Base-by-base conservation (phyloP, 208 protist genomes). In the Herpetomonas tarakana region DNA sequence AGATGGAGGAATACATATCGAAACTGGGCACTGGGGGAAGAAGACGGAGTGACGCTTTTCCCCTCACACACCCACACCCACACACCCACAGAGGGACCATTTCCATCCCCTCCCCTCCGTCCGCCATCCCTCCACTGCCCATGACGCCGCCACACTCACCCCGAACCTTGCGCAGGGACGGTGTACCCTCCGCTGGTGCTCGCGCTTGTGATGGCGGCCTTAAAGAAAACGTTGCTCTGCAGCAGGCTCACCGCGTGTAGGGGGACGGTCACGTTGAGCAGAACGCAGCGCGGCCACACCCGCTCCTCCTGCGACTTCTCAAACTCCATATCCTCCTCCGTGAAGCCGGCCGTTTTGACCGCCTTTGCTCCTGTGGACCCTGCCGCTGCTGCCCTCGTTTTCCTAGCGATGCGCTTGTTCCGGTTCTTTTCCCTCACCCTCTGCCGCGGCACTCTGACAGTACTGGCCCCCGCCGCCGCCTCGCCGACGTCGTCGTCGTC, bases 171-270 rank as follows among this genome's bases (percentile, higher is more conserved):
- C n/a, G n/a, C n/a, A n/a, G n/a, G n/a, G n/a, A n/a, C n/a, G 30
- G 14, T 26, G 3, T 63, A 49, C 6, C 28, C 58, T 9, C 58
- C 58, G 1, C 46, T 49, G 29, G 49, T 55, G 7, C 46, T 31
- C 46, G 56, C 55, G 28, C 16, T 12, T 27, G 19, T 45, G 27
- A 68, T 39, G 47, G 65, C 56, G 26, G 65, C 62, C 44, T 67
- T 70, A 52, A 75, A 71, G 58, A 84, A 84, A 35, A 86, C 28
- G 12, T 44, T 62, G 29, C 44, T 44, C 26, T 81, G 78, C 56
- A 81, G 66, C n/a, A 77, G 65, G 25, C 21, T 71, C 16, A 79
- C 46, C 41, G 67, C 65, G 18, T 65, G 45, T 35, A 69, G 25
- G 2, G 74, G 71, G 12, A 81, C 41, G 21, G 78, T 63, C 26